Evolutionary conservation across 495 filamentous ascomycete species (phyloP).

Genomic region (Penicillium cosmopolitanum): DNA sequence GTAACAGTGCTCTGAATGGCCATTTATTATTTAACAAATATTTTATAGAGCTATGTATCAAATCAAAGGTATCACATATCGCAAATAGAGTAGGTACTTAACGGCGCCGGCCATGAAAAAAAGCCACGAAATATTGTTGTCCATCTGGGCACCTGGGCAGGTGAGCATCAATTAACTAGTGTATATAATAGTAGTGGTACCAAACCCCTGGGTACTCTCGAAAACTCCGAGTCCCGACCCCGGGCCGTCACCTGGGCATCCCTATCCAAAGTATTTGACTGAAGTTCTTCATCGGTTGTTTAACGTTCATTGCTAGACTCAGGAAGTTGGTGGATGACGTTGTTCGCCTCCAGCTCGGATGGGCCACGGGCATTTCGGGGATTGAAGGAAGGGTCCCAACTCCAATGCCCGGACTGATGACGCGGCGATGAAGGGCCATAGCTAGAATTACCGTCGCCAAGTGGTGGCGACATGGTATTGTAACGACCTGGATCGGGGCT

Average conservation of each 20-base stretch:
- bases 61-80: neutral
- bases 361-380: slow-evolving; percentile 14
- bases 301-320: neutral
- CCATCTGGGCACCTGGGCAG: neutral
- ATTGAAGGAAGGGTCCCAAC: slow-evolving; percentile 30
- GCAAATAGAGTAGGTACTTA: neutral
- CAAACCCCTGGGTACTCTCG: neutral
- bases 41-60: neutral
- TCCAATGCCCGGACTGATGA: slow-evolving; percentile 25
- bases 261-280: neutral
- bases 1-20: neutral
- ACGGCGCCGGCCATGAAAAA: neutral
- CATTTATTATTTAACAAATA: neutral
- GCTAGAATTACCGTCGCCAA: slow-evolving; percentile 1
- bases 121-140: neutral
- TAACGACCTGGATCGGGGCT: slow-evolving; percentile 22
- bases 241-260: neutral
- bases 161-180: neutral
- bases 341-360: slow-evolving; percentile 34
- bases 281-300: neutral
- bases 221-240: too few species aligned
- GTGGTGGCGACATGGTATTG: neutral
- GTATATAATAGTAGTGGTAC: neutral
- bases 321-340: slow-evolving; percentile 6
- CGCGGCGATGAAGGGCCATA: slow-evolving; percentile 5